Conservation (phyloP, 1,284 basidiomycete species). For the Agroathelia rolfsii region DNA sequence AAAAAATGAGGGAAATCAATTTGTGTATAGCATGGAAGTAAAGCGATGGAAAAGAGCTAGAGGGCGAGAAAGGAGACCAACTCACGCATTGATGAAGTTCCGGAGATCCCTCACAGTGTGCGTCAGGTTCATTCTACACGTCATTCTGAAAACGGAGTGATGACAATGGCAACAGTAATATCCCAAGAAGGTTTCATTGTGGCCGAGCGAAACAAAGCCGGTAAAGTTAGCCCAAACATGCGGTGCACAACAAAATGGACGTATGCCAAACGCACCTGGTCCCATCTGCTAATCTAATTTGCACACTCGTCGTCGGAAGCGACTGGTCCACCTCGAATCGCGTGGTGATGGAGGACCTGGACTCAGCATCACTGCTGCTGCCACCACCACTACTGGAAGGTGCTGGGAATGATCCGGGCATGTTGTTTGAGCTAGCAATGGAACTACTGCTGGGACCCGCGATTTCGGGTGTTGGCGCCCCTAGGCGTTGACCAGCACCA, state of each 20-base stretch:
- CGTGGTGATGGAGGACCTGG: constrained; percentile 27
- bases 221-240: background rate
- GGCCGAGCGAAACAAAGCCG: background rate
- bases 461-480: constrained; percentile 45
- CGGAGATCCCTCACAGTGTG: constrained; percentile 87
- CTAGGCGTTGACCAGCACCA: constrained; percentile 80
- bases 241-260: constrained; percentile 1
- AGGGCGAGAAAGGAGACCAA: constrained; percentile 20
- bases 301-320: constrained; percentile 83
- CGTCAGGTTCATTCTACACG: constrained; percentile 82
- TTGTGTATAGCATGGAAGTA: no score
- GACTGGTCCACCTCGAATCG: constrained; percentile 76
- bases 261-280: constrained; percentile 48
- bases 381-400: constrained; percentile 7
- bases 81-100: constrained; percentile 84
- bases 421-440: no score
- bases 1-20: constrained; percentile 5
- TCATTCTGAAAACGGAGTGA: constrained; percentile 42
- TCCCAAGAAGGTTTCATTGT: constrained; percentile 8
- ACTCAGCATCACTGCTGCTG: constrained; percentile 10
- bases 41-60: no score
- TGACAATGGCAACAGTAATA: no score
- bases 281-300: constrained; percentile 86
- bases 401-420: constrained; percentile 52
- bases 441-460: constrained; percentile 12